Base-by-base conservation (phyloP, 2,329 filamentous ascomycete genomes). In the Neurospora sp. region DNA sequence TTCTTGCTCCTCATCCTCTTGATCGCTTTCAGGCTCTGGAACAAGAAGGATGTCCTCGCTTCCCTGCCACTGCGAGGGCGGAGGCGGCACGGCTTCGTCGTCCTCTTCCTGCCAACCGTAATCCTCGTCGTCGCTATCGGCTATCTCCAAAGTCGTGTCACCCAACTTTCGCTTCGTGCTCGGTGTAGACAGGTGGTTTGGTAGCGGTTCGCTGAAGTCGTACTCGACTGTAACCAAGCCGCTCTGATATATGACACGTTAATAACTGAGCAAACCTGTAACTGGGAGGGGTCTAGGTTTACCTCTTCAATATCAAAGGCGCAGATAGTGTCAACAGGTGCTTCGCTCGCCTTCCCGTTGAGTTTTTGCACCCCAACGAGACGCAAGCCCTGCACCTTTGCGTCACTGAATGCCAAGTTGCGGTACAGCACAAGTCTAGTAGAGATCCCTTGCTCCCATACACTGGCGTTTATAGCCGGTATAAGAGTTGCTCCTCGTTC, bases 361-460 rank as follows among this genome's bases (percentile, higher is more conserved):
- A 86, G 79, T 78, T 91, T 93, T 76, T 91, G 85, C 11, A 93
- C 80, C 67, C 89, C 89, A 11, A 85, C 87, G 73, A 91, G 83
- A 70, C 87, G 84, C 62, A 87, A 79, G 73, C 84, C 83, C 80
- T 84, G 87, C 72, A 83, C 85, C 86, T 88, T 94, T 36, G 52
- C 52, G 4, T 62, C 52, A 62, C 15, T 62, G 28, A 62, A 36
- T 3, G 52, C 52, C 2, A 62, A 8, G 80, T 97, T 93, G 75
- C 91, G 86, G 79, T 96, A 97, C 40, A 97, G 79, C 33, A 91
- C 90, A 72, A 97, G 79, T 69, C 93, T 86, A 58, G 89, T 91
- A 72, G 88, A 87, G 43, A 97, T 83, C 39, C 89, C 90, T 73
- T 88, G 89, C 72, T 97, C 93, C 94, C 94, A 97, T 58, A 91